Base-by-base conservation (phyloP, 371 early-diverging fungal species). In the Syncephalastrum racemosum region DNA sequence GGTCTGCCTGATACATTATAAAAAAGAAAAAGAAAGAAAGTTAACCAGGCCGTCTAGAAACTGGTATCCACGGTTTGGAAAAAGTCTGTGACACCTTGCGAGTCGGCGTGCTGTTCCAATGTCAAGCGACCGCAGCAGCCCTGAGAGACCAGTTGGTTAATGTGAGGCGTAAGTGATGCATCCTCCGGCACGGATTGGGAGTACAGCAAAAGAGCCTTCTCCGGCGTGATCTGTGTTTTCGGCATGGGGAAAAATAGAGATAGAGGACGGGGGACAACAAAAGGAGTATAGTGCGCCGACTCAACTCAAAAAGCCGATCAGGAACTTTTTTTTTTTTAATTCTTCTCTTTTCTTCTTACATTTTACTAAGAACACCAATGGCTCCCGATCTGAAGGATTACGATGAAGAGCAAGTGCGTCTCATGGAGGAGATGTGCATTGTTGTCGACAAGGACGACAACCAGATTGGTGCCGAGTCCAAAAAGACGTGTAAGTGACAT, bases 371-470 rank as follows among this genome's bases (percentile, higher is more conserved):
- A 31, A 31, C 40, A 71, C 53, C 53, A 54, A 81, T 83, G 75
- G 65, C 80, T 16, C 72, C 80, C 42, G 86, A 87, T 75, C 70
- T 91, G 19, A 74, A 80, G 43, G 64, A 71, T 36, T 90, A 92
- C 67, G 90, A 92, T 62, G 84, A 87, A 56, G 92, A 92, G 68
- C 90, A 97, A 80, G 92, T 90, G 62, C 89, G 92, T 52, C 88
- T 98, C 44, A 97, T 97, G 97, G 86, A 82, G 53, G 98, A 98
- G 66, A 91, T 90, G 92, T 97, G 97, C 84, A 98, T 98, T 64
- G 77, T 96, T 16, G 82, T 97, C 24, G 92, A 96, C 80, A 70
- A 85, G 27, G 74, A 95, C 56, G 98, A 98, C 73, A 78, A 80
- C 27, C 73, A 83, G 39, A 82, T 96, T 58, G 91, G 95, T 56